Conservation (phyloP, 305 asterid species). For the Fraxinus greggii region DNA sequence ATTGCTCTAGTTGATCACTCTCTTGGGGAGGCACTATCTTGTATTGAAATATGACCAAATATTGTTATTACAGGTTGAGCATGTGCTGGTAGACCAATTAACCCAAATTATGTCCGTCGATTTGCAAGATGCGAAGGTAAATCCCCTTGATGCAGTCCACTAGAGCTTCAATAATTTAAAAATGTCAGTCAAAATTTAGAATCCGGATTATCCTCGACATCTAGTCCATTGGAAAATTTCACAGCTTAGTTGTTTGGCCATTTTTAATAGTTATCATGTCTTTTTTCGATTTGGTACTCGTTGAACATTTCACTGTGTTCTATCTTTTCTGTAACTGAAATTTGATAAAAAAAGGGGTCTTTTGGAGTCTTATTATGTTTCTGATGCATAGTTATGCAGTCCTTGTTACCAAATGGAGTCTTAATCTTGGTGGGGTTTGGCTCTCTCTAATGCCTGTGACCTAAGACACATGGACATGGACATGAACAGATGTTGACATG, state of each 20-base stretch:
- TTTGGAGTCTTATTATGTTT: background rate
- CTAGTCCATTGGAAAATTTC: slow-evolving; percentile 7
- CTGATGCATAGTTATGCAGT: background rate
- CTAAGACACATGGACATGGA: background rate
- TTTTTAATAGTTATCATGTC: background rate
- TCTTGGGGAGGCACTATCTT: slow-evolving; percentile 15
- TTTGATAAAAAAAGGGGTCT: background rate
- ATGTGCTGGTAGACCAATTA: slow-evolving; percentile 88
- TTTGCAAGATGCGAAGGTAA: slow-evolving; percentile 95
- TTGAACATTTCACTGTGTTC: background rate
- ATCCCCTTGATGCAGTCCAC: slow-evolving; percentile 9
- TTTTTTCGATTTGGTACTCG: background rate
- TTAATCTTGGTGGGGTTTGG: background rate
- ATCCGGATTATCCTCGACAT: slow-evolving; percentile 11
- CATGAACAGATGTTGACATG: background rate
- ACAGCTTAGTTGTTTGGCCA: slow-evolving; percentile 1
- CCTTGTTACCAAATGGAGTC: background rate
- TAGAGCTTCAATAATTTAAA: slow-evolving; percentile 12
- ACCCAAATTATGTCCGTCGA: slow-evolving; percentile 77
- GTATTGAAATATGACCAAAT: slow-evolving; percentile 25
- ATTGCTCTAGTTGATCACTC: slow-evolving; percentile 18
- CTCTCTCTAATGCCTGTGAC: background rate
- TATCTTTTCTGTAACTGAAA: background rate
- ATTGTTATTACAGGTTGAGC: slow-evolving; percentile 74
- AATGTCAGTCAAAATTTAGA: background rate